A percentile compares a stretch with the other conserved stretches of the same genome.
Evolutionary conservation across 805 yeast species (phyloP).

Genomic region (Candida tammaniensis): DNA sequence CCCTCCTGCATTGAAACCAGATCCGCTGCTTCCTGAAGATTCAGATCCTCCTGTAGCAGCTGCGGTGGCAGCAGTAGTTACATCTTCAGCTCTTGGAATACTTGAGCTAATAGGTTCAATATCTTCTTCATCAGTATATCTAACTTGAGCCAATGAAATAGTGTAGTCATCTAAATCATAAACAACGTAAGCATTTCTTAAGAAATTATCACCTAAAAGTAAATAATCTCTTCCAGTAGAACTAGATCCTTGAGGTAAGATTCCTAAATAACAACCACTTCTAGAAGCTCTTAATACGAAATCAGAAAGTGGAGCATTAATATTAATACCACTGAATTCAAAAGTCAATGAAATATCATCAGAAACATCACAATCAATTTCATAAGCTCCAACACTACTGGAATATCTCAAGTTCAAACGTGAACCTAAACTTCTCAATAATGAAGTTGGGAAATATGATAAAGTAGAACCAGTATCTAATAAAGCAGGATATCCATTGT

Average conservation of each 20-base stretch:
- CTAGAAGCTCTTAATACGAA: slow-evolving; percentile 19
- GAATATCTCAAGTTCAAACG: slow-evolving; percentile 44
- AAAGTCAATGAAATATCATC: slow-evolving; percentile 29
- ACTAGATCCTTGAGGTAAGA: slow-evolving; percentile 16
- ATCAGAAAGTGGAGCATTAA: slow-evolving; percentile 46
- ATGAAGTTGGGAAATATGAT: slow-evolving; percentile 39
- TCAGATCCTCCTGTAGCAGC: slow-evolving; percentile 15
- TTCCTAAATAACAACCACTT: slow-evolving; percentile 25
- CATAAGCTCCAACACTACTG: slow-evolving; percentile 41
- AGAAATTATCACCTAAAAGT: slow-evolving; percentile 64
- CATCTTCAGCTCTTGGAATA: slow-evolving; percentile 25
- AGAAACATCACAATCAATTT: slow-evolving; percentile 38
- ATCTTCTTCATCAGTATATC: slow-evolving; percentile 29
- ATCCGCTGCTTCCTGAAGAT: slow-evolving; percentile 1
- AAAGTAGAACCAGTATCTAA: slow-evolving; percentile 38
- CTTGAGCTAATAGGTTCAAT: slow-evolving; percentile 44
- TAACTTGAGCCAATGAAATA: slow-evolving; percentile 49
- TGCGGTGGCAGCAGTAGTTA: slow-evolving; percentile 50
- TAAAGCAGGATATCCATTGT: slow-evolving; percentile 22
- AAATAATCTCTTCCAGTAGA: slow-evolving; percentile 12
- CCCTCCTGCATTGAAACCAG: not conserved
- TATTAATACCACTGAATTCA: slow-evolving; percentile 57
- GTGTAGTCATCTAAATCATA: slow-evolving; percentile 58
- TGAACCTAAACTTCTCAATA: slow-evolving; percentile 34
- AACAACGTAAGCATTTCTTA: slow-evolving; percentile 63